Evolutionary conservation across 2,329 filamentous ascomycete species (phyloP), one percentile per base, ranked within the genome.

Genomic region (Xylogone sp.): DNA sequence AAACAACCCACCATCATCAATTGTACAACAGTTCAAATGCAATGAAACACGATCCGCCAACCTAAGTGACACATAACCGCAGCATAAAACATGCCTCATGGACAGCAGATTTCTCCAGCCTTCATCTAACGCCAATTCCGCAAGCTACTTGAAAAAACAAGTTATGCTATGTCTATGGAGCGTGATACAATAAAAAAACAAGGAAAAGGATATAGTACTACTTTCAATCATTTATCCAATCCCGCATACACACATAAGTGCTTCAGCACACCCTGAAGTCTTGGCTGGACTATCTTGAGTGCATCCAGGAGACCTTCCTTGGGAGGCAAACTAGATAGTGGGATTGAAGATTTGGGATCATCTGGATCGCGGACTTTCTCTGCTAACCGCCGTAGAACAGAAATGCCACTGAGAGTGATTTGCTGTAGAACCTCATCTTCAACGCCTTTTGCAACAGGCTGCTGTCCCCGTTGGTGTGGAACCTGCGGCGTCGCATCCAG

Each of bases 351-450:
- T 5, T 65, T 65, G 10, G 75, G 67, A 49, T 79, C 73, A 54
- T 73, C 77, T n/a, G 73, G 78, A 65, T 81, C 85, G 62, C 68
- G 75, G 29, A 76, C 81, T 69, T 88, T 90, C 63, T 91, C 86
- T 2, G 81, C 78, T 21, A 93, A 68, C 53, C 80, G 79, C 56
- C 81, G 79, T n/a, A 93, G 68, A 49, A 90, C 77, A 9, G 82
- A 81, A 45, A 90, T 74, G 2, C 85, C 84, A 43, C 88, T 78
- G 18, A 83, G 78, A 3, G 87, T 82, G 31, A 93, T 87, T 20
- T 66, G 63, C 43, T 64, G 55, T 43, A 70, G 58, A 61, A 65
- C 49, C 20, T 65, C 64, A 45, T 64, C 65, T 24, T 66, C 61
- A 46, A 70, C 63, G 49, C 63, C 64, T 51, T 65, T 64, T 21